A percentile compares a stretch with the other conserved stretches of the same genome.
Conservation (phyloP, 805 yeast genomes). For the Zygosaccharomyces bailii region DNA sequence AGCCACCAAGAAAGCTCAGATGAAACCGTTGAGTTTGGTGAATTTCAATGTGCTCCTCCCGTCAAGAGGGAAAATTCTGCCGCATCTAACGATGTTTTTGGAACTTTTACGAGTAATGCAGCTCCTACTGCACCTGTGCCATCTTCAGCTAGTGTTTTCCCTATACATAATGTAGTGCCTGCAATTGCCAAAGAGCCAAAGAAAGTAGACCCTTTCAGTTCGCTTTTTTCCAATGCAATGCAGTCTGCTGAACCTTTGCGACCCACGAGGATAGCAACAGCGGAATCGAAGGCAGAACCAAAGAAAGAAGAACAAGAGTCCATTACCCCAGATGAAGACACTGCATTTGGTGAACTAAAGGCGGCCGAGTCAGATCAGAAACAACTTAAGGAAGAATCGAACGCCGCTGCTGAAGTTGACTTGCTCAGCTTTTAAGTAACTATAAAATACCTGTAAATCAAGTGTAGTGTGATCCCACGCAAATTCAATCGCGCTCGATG, state of each 20-base stretch:
- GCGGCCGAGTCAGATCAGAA: constrained; percentile 16
- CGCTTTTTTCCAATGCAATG: constrained; percentile 64
- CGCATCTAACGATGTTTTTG: constrained; percentile 22
- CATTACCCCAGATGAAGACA: constrained; percentile 29
- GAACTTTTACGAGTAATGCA: constrained; percentile 5
- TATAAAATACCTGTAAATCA: constrained; percentile 6
- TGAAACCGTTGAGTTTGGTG: constrained; percentile 75
- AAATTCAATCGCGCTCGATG: not conserved
- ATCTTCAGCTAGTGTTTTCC: constrained; percentile 23
- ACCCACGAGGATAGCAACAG: not conserved
- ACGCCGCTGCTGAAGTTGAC: constrained; percentile 28
- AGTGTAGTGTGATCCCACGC: not conserved
- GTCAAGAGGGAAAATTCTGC: constrained; percentile 22
- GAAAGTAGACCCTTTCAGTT: constrained; percentile 66
- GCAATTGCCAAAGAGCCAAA: constrained; percentile 41
- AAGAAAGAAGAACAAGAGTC: constrained; percentile 12
- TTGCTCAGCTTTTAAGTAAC: constrained; percentile 29
- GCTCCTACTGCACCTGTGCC: constrained; percentile 24
- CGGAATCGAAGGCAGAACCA: constrained; percentile 1
- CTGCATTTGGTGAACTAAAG: constrained; percentile 36
- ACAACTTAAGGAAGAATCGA: constrained; percentile 6
- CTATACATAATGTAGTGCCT: constrained; percentile 28
- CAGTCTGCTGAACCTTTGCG: constrained; percentile 31
- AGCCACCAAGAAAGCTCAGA: constrained; percentile 40
- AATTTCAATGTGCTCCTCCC: constrained; percentile 69